Percentiles rank a stretch among this genome's conserved stretches.
phyloP scores from a whole-genome alignment of 2,329 filamentous ascomycete genomes.

The Ceratocystis smalleyi region DNA sequence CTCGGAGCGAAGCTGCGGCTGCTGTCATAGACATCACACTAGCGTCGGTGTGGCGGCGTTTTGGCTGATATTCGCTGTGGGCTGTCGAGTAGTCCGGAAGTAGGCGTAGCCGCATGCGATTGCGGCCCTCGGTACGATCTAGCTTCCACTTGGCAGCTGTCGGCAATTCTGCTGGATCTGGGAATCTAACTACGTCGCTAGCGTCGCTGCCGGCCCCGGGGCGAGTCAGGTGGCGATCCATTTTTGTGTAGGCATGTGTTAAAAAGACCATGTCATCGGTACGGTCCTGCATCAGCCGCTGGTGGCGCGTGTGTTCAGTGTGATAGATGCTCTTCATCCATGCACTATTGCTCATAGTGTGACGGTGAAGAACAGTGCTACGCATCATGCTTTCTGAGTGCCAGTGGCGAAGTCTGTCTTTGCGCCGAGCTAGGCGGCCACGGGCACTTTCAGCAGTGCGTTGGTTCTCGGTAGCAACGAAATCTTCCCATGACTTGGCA shows the following conservation, averaged over 20 bases:
- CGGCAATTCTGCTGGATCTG: conserved; percentile 42
- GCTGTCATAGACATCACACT: not conserved
- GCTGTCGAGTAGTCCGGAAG: conserved; percentile 58
- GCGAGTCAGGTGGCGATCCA: conserved; percentile 62
- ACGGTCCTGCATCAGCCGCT: conserved; percentile 77
- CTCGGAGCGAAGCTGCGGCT: conserved; percentile 25
- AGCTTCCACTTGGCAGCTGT: conserved; percentile 67
- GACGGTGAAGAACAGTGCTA: conserved; percentile 61
- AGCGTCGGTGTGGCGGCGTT: conserved; percentile 45
- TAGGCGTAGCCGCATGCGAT: conserved; percentile 81
- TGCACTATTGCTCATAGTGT: conserved; percentile 71
- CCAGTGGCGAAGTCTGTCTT: conserved; percentile 72
- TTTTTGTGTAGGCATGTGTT: conserved; percentile 56
- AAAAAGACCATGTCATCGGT: conserved; percentile 77
- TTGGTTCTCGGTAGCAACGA: conserved; percentile 67
- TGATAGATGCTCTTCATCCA: conserved; percentile 95
- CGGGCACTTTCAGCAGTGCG: conserved; percentile 62
- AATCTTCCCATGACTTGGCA: conserved; percentile 75
- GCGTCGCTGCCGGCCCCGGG: conserved; percentile 43
- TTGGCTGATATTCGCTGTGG: conserved; percentile 68
- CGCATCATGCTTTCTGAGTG: conserved; percentile 49
- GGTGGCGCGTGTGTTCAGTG: conserved; percentile 82
- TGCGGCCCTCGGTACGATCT: conserved; percentile 87
- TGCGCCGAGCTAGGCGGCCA: conserved; percentile 54
- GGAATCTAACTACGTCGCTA: not conserved